phyloP scores from a whole-genome alignment of 768 basidiomycete genomes.

The Trametes villosa region DNA sequence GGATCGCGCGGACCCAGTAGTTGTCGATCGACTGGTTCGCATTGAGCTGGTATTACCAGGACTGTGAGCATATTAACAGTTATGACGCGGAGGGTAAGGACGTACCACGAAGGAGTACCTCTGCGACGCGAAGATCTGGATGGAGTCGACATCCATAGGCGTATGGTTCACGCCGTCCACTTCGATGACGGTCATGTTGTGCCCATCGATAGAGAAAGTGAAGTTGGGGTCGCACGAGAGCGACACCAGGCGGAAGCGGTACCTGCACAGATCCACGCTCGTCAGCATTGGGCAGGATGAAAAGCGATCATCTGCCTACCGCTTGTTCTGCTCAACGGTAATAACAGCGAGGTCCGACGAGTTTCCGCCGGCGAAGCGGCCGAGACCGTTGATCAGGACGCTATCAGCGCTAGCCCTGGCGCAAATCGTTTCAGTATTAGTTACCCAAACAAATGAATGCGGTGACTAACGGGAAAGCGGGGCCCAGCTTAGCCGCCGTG shows the following conservation, averaged over 20 bases:
- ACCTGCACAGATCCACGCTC: slow-evolving; percentile 3
- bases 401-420: slow-evolving; percentile 32
- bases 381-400: slow-evolving; percentile 52
- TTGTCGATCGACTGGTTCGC: slow-evolving; percentile 51
- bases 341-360: slow-evolving; percentile 27
- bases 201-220: slow-evolving; percentile 51
- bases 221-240: slow-evolving; percentile 40
- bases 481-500: slow-evolving; percentile 15
- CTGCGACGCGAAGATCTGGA: slow-evolving; percentile 25
- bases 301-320: slow-evolving; percentile 8
- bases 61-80: slow-evolving; percentile 34
- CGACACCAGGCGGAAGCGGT: slow-evolving; percentile 28
- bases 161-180: slow-evolving; percentile 48
- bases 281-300: not conserved
- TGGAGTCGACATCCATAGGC: slow-evolving; percentile 39
- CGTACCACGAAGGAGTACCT: slow-evolving; percentile 28
- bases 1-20: slow-evolving; percentile 60
- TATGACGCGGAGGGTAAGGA: slow-evolving; percentile 40
- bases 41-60: slow-evolving; percentile 41
- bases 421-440: not conserved
- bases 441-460: not conserved
- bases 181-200: slow-evolving; percentile 54
- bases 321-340: slow-evolving; percentile 28
- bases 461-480: slow-evolving; percentile 18
- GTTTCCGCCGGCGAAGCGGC: slow-evolving; percentile 38